Base-by-base conservation (phyloP, 1,284 basidiomycete genomes). In the Trichosporon coremiiforme region DNA sequence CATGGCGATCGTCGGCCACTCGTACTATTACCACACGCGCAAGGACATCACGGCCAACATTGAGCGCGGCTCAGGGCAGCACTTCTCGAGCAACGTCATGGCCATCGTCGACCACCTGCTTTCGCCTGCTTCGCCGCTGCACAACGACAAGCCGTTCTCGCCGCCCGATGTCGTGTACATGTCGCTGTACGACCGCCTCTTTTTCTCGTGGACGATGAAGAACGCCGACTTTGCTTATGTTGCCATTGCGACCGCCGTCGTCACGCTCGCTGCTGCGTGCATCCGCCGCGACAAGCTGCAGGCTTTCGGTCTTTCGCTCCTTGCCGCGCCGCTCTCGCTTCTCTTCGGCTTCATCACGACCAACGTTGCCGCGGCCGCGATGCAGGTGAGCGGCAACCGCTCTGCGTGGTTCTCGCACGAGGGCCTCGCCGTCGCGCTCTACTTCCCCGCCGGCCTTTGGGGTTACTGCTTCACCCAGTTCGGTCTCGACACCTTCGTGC, bases 61-160 rank as follows among this genome's bases (percentile, higher is more conserved):
- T 65, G 76, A 80, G 68, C 64, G 53, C 5, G 80, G 81, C 5
- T 75, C 79, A 3, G 72, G 77, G 2, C 85, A 95, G 86, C 93
- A 98, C 84, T 97, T 98, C 89, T 94, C 89, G 25, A 92, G 94
- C 73, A 98, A 98, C 77, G 87, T 90, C 0, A 88, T 97, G 17
- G 92, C 92, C 0, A 88, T 98, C 35, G 85, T 98, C 38, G 87
- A 87, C 50, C 87, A 94, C 79, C 87, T 99, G n/a, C 89, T 92
- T 9, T 79, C 77, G 0, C 75, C 80, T 9, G 70, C 68, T 13
- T 84, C 83, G 12, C 78, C 83, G 0, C 73, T 84, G 10, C 67
- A 74, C 10, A 73, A 71, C 17, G 68, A 75, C 70, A 68, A 76
- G 10, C 71, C 71, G n/a, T 83, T 74, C 74, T 77, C 78, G 10